Base-by-base conservation (phyloP, 2,329 filamentous ascomycete species). In the Calonectria hawksworthii region DNA sequence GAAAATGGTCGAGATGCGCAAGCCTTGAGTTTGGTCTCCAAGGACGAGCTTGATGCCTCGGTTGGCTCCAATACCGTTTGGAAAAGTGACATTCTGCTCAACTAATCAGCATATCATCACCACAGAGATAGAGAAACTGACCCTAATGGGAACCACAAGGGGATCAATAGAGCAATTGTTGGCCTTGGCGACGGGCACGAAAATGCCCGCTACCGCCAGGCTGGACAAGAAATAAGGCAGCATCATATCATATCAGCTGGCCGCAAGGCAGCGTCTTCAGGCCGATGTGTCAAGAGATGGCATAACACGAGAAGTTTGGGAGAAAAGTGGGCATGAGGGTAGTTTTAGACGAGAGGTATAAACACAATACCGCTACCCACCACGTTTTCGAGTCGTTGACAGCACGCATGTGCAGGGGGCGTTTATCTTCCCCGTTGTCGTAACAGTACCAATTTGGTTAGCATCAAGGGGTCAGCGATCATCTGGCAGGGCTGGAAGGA, bases 11-110 rank as follows among this genome's bases (percentile, higher is more conserved):
- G 71, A 73, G 21, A 73, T 65, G 47, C 71, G 71, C 38, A 73
- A 21, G 26, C 71, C 66, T 38, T 73, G 56, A 16, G 67, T 73
- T 61, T 73, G 71, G 14, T 68, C 50, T 28, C 71, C 71, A 3
- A 73, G 59, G 7, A 69, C 44, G 23, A 73, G 65, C 66, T 69
- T 73, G 47, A 73, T 36, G n/a, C 71, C 71, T 38, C 71, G 65
- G 66, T 73, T 73, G 36, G 71, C 71, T 18, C 71, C 71, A n/a
- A 73, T 73, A 47, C 71, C 71, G 18, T 73, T 73, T 13, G 71
- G 71, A 64, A 73, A 73, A 10, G 71, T 73, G 38, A 73, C 66
- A 34, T 73, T 73, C 71, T 73, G 28, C 28, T 13, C 3, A 18
- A 32, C 16, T 18, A 2, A 36, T 68, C 30, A 73, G 56, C 30